Base-by-base conservation (phyloP, 768 basidiomycete genomes). In the Phaeolepiota aurea region DNA sequence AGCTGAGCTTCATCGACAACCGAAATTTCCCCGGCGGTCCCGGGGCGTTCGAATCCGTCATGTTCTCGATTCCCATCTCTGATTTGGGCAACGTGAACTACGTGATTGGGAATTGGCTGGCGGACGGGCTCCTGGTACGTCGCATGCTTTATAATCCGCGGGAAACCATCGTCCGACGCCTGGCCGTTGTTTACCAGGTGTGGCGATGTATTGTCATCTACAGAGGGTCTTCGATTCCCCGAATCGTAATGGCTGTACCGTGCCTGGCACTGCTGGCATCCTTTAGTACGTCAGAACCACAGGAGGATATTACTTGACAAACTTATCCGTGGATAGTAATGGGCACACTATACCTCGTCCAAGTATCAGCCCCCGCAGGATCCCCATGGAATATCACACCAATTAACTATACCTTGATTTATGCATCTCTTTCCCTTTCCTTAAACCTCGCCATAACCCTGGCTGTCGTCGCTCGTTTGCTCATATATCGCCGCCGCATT, bases 21-120 rank as follows among this genome's bases (percentile, higher is more conserved):
- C 53, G 62, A 3, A 48, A 61, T 34, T 62, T 51, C 22, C 54
- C 55, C 0, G 58, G 59, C 2, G 62, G 62, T 11, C 61, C 62
- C 3, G 50, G 33, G 10, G 49, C 45, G 5, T 64, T 43, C 22
- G 50, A 50, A 14, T 39, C 44, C 5, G n/a, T 38, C 2, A 43
- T 44, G 40, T 62, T 48, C 41, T 47, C 45, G 7, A 45, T 50
- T 13, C 43, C 50, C 11, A 33, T 50, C 5, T 42, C 41, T 19
- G 40, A 44, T 39, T 31, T 50, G 5, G 42, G 44, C 4, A 56
- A 56, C 43, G 48, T 45, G 11, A 28, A 34, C 1, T 46, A 47
- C 32, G 42, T 49, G 2, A 19, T 56, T 11, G 40, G 48, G 2
- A 45, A 48, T 15, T 56, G 47, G 49, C 36, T 49, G 16, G 48